These are phyloP conservation scores for Pseudopyrenochaeta lycopersici DNA, from an alignment of 2,329 filamentous ascomycete genomes.

Conservation along the genomic window DNA sequence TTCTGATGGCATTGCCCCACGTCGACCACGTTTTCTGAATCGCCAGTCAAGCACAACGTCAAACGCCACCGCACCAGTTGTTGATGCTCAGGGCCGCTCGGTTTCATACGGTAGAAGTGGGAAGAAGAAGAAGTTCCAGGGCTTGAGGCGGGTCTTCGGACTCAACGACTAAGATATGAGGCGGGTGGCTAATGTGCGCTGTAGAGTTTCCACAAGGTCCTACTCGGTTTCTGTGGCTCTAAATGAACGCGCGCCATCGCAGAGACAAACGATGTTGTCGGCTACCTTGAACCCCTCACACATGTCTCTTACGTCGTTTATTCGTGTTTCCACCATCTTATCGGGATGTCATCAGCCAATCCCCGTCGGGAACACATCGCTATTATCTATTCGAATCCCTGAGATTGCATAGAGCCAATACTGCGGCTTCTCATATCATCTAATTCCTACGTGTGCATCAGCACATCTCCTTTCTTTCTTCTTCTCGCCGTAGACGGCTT, in stretches of 20 bases:
- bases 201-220: constrained; percentile 3
- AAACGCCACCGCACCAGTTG: constrained; percentile 33
- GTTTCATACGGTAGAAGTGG: constrained; percentile 42
- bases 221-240: background rate
- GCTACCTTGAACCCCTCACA: background rate
- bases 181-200: constrained; percentile 19
- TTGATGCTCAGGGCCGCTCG: constrained; percentile 23
- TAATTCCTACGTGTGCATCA: background rate
- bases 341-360: background rate
- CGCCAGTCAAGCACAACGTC: constrained; percentile 32
- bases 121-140: constrained; percentile 73
- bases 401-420: background rate
- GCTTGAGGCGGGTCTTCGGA: constrained; percentile 72
- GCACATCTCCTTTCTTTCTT: background rate
- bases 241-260: background rate
- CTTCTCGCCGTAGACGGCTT: background rate
- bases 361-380: background rate
- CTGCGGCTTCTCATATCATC: background rate
- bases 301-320: background rate
- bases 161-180: constrained; percentile 59
- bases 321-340: background rate
- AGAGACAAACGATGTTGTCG: background rate
- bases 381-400: background rate
- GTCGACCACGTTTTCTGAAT: constrained; percentile 31
- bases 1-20: constrained; percentile 36